phyloP scores from a whole-genome alignment of 306 rosid genomes.

The Rosa chinensis region DNA sequence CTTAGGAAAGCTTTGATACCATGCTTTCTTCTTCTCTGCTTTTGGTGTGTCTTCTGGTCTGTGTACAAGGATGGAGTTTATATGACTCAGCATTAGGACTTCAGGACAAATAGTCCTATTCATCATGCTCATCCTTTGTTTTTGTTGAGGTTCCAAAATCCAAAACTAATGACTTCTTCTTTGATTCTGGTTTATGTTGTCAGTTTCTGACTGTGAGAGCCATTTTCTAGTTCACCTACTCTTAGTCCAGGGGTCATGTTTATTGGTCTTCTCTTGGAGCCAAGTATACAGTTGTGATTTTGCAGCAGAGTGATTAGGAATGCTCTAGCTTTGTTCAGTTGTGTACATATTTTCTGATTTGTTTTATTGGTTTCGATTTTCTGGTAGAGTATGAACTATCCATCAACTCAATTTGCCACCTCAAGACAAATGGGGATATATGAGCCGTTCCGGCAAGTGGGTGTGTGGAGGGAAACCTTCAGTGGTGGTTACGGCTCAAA shows the following conservation, averaged over 20 bases:
- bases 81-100: constrained; percentile 3
- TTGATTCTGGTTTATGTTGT: background rate
- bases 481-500: constrained; percentile 46
- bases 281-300: background rate
- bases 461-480: constrained; percentile 68
- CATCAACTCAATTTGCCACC: constrained; percentile 51
- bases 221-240: background rate
- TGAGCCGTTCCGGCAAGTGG: constrained; percentile 73
- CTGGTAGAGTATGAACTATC: constrained; percentile 56
- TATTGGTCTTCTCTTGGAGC: constrained; percentile 10
- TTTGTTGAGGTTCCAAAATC: background rate
- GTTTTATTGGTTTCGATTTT: background rate
- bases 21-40: background rate
- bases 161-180: background rate
- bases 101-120: background rate
- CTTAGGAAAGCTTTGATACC: background rate
- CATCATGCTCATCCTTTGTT: background rate
- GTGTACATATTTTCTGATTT: background rate
- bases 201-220: background rate
- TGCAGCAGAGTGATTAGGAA: background rate
- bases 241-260: background rate
- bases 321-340: background rate
- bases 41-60: background rate
- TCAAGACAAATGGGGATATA: constrained; percentile 70
- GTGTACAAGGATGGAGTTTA: constrained; percentile 4